phyloP scores from a whole-genome alignment of 495 filamentous ascomycete species.

The Pyrenula massariospora region DNA sequence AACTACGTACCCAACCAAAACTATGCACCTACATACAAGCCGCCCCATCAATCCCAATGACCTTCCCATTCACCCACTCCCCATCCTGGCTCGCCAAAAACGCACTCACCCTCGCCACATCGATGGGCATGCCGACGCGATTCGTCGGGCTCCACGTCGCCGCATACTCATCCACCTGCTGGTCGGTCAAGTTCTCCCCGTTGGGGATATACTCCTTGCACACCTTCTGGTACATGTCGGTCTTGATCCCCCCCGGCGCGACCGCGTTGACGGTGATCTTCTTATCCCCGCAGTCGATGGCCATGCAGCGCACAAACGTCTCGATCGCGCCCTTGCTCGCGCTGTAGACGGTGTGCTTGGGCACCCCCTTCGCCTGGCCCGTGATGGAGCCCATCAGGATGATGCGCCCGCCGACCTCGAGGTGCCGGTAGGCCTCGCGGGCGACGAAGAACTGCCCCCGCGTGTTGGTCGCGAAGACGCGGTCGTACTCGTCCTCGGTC shows the following conservation, averaged over 20 bases:
- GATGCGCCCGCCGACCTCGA: constrained; percentile 53
- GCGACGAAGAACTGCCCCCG: constrained; percentile 78
- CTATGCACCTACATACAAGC: too few species aligned
- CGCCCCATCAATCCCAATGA: constrained; percentile 1
- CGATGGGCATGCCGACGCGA: constrained; percentile 41
- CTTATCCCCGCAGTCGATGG: constrained; percentile 62
- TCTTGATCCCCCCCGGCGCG: constrained; percentile 68
- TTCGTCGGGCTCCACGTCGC: constrained; percentile 27
- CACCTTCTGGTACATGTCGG: constrained; percentile 57
- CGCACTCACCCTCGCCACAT: constrained; percentile 46
- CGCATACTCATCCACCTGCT: constrained; percentile 22
- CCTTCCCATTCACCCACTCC: constrained; percentile 50
- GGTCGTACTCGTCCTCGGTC: constrained; percentile 63
- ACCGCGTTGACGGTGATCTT: constrained; percentile 69
- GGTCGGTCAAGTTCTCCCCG: constrained; percentile 16
- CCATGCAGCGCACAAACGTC: constrained; percentile 64
- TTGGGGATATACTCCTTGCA: constrained; percentile 19
- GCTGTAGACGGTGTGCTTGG: constrained; percentile 64
- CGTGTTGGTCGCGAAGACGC: constrained; percentile 65
- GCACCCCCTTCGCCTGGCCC: constrained; percentile 42
- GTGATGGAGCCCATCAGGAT: constrained; percentile 46
- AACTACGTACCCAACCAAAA: too few species aligned
- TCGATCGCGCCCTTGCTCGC: constrained; percentile 70
- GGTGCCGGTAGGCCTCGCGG: constrained; percentile 60
- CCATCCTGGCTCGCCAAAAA: constrained; percentile 43